Percentiles rank a stretch among this genome's conserved stretches.
phyloP scores from a whole-genome alignment of 768 basidiomycete species.

The Coprinellus micaceus region DNA sequence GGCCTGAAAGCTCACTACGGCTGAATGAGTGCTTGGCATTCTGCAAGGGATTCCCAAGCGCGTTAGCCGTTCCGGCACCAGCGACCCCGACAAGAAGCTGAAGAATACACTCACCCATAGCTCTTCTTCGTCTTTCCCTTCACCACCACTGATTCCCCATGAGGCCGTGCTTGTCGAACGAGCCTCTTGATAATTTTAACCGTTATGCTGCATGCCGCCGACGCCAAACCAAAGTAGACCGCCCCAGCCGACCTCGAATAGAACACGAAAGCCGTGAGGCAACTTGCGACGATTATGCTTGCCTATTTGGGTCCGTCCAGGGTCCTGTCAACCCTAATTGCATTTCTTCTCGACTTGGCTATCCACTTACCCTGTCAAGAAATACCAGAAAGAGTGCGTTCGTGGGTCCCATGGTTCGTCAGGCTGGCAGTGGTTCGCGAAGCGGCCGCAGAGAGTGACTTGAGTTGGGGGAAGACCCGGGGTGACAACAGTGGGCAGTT shows the following conservation, averaged over 20 bases:
- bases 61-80: background rate
- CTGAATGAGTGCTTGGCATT: slow-evolving; percentile 84
- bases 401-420: background rate
- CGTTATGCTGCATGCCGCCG: slow-evolving; percentile 49
- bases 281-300: slow-evolving; percentile 48
- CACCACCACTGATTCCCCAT: slow-evolving; percentile 24
- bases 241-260: slow-evolving; percentile 63
- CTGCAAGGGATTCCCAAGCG: slow-evolving; percentile 29
- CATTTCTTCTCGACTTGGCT: background rate
- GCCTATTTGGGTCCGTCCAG: slow-evolving; percentile 37
- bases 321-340: background rate
- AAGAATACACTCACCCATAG: slow-evolving; percentile 75
- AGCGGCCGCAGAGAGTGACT: background rate
- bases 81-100: background rate
- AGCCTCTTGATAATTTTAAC: slow-evolving; percentile 60
- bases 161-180: slow-evolving; percentile 62
- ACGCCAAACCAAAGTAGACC: slow-evolving; percentile 56
- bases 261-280: slow-evolving; percentile 48
- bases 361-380: slow-evolving; percentile 35
- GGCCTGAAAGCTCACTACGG: slow-evolving; percentile 61
- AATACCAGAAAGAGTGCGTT: slow-evolving; percentile 15
- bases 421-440: background rate
- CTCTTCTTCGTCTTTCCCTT: slow-evolving; percentile 43
- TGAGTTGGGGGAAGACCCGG: background rate
- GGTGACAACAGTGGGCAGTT: background rate